Evolutionary conservation across 2,329 filamentous ascomycete species (phyloP), one percentile per base, ranked within the genome.

Genomic region (Neofusicoccum parvum): DNA sequence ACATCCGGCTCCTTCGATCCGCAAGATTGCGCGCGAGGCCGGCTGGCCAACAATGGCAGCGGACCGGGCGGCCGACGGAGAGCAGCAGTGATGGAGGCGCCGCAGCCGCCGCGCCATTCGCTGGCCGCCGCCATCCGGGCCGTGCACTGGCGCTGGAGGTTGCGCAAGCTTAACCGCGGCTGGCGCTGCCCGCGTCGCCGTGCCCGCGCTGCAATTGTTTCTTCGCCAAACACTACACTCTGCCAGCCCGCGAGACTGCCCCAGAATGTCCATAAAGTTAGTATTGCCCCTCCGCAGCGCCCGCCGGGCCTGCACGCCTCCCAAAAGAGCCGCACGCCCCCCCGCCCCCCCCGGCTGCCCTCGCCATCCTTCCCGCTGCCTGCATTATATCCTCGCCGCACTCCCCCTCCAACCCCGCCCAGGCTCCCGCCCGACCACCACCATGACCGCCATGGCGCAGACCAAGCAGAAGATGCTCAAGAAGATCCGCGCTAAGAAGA

Each of bases 211-310:
- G 58, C 15, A 62, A 37, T 49, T 41, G 46, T 49, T 36, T 50
- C 58, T 49, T 49, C 34, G 43, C 43, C 43, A 23, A 17, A 36
- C 32, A 49, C 58, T 48, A 62, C 58, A 39, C 43, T 32, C 43
- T 41, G 46, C 37, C 62, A 36, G 43, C 34, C 45, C 37, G 34
- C 39, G 39, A 59, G 39, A 59, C 41, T 56, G 71, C 45, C 58
- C 54, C 39, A 59, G 23, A 79, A 79, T 79, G 76, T 78, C 76
- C 67, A 73, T 79, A 71, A 79, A 79, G 77, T 79, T 65, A 75
- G 76, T 77, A 70, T 66, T 62, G 37, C 56, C 68, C 67, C 23
- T 23, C 23, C 23, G 23, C 23, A 23, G 23, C 23, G 23, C 23
- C 23, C 23, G 23, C 23, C 66, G 48, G 4, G 7, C 34, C 50